Base-by-base conservation (phyloP, 2,329 filamentous ascomycete genomes). In the Alternaria viburni region DNA sequence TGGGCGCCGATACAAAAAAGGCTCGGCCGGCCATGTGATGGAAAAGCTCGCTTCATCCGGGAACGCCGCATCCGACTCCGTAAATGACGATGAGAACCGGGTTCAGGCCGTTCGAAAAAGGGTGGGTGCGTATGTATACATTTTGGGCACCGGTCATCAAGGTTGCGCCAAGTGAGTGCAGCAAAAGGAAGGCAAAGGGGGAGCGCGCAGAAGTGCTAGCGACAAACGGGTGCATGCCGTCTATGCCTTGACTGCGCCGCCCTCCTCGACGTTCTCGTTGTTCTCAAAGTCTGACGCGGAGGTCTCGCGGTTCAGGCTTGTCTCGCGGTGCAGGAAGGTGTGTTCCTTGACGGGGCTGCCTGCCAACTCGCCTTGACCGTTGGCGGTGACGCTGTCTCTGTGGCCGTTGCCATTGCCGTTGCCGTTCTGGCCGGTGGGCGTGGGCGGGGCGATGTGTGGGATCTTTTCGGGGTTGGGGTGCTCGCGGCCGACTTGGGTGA, bases 401-500 rank as follows among this genome's bases (percentile, higher is more conserved):
- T 66, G 73, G 74, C 52, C 62, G 62, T 66, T 79, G 54, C 71
- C 73, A 71, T 75, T 77, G 41, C 17, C 74, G 71, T n/a, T 62
- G 60, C 61, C 64, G 30, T 66, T 74, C 60, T 77, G 80, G 71
- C 81, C 81, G 73, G 80, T 80, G 72, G 79, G 83, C 75, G 71
- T 74, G 64, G 91, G 90, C 60, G 91, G 91, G 46, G 91, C 89
- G 72, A 95, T 87, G 84, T 97, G 93, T 28, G 94, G 94, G 81
- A 97, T 97, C 81, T 96, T 96, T 83, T 97, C 93, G 70, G 94
- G 93, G 55, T 94, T 90, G 58, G 96, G 96, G 81, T 99, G 96
- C 83, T 97, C 91, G 76, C 93, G 94, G 76, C 96, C 96, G 77
- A 99, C 93, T 76, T 91, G 91, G 78, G 95, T 97, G 64, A 97